Percentiles rank a stretch among this genome's conserved stretches.
Conservation (phyloP, 2,329 filamentous ascomycete genomes). For the Ophiostoma pallidulum region DNA sequence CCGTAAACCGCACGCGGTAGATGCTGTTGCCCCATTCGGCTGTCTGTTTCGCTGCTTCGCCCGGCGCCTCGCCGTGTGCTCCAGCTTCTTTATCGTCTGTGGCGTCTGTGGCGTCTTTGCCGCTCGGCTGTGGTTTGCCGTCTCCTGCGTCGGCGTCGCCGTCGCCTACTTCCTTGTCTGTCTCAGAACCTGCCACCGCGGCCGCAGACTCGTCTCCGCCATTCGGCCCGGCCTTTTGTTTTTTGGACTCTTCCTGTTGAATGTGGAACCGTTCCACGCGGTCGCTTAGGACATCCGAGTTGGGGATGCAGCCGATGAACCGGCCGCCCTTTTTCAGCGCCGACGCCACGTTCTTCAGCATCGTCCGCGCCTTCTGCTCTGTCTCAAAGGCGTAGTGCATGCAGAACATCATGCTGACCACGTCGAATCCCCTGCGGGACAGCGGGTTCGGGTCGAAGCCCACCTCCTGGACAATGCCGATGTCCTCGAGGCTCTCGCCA, state of each 20-base stretch:
- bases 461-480: slow-evolving; percentile 74
- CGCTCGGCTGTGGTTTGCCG: slow-evolving; percentile 25
- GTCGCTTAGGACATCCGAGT: slow-evolving; percentile 79
- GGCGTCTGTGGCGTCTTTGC: slow-evolving; percentile 34
- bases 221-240: too few species aligned
- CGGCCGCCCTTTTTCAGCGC: slow-evolving; percentile 87
- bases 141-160: slow-evolving; percentile 24
- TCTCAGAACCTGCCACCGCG: slow-evolving; percentile 30
- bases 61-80: slow-evolving; percentile 30
- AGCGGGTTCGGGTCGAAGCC: slow-evolving; percentile 74
- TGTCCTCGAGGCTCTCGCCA: slow-evolving; percentile 68
- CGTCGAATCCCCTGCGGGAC: slow-evolving; percentile 76
- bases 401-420: slow-evolving; percentile 98
- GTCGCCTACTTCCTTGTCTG: slow-evolving; percentile 22
- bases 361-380: slow-evolving; percentile 78
- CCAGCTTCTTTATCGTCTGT: too few species aligned
- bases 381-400: slow-evolving; percentile 98
- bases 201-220: slow-evolving; percentile 27
- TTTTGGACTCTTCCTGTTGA: slow-evolving; percentile 30
- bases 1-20: slow-evolving; percentile 83
- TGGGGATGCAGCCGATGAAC: slow-evolving; percentile 94
- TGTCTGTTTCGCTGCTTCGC: slow-evolving; percentile 48
- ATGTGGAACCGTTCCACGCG: slow-evolving; percentile 68
- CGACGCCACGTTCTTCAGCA: slow-evolving; percentile 88
- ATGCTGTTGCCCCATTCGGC: slow-evolving; percentile 90